Evolutionary conservation across 2,329 filamentous ascomycete genomes (phyloP).

Genomic region (Fusarium haematococcum): DNA sequence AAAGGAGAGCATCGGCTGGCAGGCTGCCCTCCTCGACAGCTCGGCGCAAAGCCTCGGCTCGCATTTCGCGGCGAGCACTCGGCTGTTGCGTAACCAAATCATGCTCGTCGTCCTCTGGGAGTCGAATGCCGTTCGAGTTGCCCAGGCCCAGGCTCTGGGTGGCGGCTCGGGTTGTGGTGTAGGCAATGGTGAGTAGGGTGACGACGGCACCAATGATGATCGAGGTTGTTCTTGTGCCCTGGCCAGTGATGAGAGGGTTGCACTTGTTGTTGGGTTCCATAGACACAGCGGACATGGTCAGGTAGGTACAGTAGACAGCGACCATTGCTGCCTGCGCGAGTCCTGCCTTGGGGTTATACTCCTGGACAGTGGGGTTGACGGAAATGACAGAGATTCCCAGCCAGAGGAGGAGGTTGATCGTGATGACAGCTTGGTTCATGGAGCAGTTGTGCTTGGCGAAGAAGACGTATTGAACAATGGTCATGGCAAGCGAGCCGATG

Average conservation of each 20-base stretch:
- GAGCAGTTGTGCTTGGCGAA: conserved; percentile 85
- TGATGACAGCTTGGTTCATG: conserved; percentile 98
- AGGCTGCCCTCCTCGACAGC: conserved; percentile 94
- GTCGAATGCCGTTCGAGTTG: conserved; percentile 63
- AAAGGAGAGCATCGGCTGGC: conserved; percentile 88
- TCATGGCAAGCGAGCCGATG: conserved; percentile 89
- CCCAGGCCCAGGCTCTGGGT: conserved; percentile 86
- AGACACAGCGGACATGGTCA: conserved; percentile 97
- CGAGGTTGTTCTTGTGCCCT: conserved; percentile 88
- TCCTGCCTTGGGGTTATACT: conserved; percentile 91
- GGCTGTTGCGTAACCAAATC: conserved; percentile 90
- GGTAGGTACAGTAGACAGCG: conserved; percentile 96
- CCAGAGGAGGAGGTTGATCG: conserved; percentile 89
- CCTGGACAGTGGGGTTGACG: conserved; percentile 90
- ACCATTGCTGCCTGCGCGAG: conserved; percentile 98
- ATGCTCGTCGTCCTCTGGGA: conserved; percentile 82
- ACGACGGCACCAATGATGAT: conserved; percentile 93
- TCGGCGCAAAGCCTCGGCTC: conserved; percentile 87
- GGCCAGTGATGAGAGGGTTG: conserved; percentile 89
- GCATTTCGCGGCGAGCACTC: conserved; percentile 85
- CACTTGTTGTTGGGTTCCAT: conserved; percentile 98
- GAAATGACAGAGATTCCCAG: conserved; percentile 85
- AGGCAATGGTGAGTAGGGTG: conserved; percentile 96
- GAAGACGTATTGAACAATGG: conserved; percentile 96
- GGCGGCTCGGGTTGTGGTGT: conserved; percentile 95